Evolutionary conservation across 78 protist genomes (phyloP).

Genomic region (Dictyostelium purpureum): DNA sequence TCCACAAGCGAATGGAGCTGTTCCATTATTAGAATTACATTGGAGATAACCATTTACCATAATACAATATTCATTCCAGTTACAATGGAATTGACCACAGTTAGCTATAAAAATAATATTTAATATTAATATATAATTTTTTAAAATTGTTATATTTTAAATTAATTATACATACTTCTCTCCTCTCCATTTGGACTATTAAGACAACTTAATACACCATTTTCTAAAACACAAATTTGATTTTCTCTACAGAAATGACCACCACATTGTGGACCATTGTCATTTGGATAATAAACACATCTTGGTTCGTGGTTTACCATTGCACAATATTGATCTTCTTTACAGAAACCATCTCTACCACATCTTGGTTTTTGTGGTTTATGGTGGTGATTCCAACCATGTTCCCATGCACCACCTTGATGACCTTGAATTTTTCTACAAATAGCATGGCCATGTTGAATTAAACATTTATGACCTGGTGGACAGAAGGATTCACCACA

Average conservation of each 20-base stretch:
- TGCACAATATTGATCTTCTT: slow-evolving; percentile 13
- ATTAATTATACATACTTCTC: not conserved
- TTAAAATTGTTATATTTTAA: not conserved
- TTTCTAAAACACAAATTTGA: slow-evolving; percentile 5
- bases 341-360: not conserved
- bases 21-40: not conserved
- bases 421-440: not conserved
- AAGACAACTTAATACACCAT: slow-evolving; percentile 12
- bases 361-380: not conserved
- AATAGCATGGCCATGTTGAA: not conserved
- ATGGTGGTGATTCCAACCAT: not conserved
- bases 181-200: not conserved
- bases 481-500: not conserved
- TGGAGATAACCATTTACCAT: slow-evolving; percentile 11
- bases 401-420: not conserved
- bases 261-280: slow-evolving; percentile 18
- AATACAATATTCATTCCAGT: not conserved
- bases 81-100: slow-evolving; percentile 20
- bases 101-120: not conserved
- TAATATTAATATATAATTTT: not conserved
- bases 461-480: not conserved
- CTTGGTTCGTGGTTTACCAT: not conserved
- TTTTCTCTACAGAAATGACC: not conserved
- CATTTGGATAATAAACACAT: slow-evolving; percentile 25
- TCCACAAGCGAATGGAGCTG: slow-evolving; percentile 10